A percentile compares a stretch with the other conserved stretches of the same genome.
Conservation (phyloP, 176 grass and related monocot genomes). For the Aechmea fasciata region DNA sequence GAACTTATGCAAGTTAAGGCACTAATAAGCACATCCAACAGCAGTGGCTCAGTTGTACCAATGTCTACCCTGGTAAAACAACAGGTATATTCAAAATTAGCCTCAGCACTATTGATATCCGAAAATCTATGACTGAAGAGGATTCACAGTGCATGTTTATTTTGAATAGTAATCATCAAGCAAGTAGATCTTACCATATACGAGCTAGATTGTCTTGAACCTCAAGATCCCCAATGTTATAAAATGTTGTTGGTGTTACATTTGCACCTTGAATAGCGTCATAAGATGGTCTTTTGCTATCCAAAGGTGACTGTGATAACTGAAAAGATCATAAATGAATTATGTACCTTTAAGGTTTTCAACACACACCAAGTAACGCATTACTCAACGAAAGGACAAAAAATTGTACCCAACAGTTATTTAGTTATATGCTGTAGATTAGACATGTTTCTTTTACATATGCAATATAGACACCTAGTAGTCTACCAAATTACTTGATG, state of each 20-base stretch:
- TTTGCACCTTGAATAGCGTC: conserved; percentile 83
- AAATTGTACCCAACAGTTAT: no score
- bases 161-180: conserved; percentile 3
- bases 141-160: conserved; percentile 12
- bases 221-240: conserved; percentile 95
- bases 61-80: conserved; percentile 81
- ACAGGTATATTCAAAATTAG: conserved; percentile 5
- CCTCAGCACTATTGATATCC: conserved; percentile 1
- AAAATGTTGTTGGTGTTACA: conserved; percentile 56
- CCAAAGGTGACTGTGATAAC: conserved; percentile 67
- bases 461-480: no score
- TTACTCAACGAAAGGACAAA: no score
- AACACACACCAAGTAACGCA: not conserved
- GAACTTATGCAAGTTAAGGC: conserved; percentile 66
- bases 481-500: no score
- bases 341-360: not conserved
- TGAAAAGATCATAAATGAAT: conserved; percentile 18
- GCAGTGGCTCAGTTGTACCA: conserved; percentile 67
- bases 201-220: conserved; percentile 91
- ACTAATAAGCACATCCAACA: conserved; percentile 84
- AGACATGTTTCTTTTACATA: no score
- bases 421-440: no score
- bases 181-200: conserved; percentile 53
- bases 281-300: conserved; percentile 76
- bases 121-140: conserved; percentile 1